A percentile compares a stretch with the other conserved stretches of the same genome.
Conservation (phyloP, 345 rosid species). For the Laguncularia racemosa region DNA sequence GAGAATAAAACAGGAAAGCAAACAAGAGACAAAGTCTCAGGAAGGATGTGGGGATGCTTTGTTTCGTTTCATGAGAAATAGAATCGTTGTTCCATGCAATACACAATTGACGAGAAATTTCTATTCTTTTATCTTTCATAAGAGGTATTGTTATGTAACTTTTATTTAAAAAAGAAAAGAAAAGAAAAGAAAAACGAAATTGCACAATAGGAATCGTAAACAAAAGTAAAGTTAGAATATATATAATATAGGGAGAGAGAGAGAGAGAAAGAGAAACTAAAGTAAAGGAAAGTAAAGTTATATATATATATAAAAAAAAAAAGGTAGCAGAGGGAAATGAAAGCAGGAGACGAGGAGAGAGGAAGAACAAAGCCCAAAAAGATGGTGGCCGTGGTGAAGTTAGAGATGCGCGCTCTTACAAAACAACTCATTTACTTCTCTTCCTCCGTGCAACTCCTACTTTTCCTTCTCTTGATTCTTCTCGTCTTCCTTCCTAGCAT, state of each 20-base stretch:
- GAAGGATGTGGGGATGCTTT: too few species aligned
- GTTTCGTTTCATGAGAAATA: too few species aligned
- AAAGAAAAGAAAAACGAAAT: too few species aligned
- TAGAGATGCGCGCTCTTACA: constrained; percentile 23
- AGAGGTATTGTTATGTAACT: too few species aligned
- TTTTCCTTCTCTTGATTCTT: constrained; percentile 48
- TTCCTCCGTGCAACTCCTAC: constrained; percentile 5
- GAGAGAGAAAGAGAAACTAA: background rate
- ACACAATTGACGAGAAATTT: too few species aligned
- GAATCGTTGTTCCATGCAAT: too few species aligned
- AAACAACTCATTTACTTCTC: constrained; percentile 48
- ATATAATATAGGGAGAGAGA: too few species aligned
- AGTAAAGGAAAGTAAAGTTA: background rate
- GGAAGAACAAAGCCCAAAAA: background rate
- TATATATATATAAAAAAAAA: constrained; percentile 1
- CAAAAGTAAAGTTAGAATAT: too few species aligned
- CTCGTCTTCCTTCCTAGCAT: constrained; percentile 59
- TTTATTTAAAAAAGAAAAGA: background rate
- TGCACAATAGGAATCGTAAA: too few species aligned
- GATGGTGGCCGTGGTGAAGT: background rate
- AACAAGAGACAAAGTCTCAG: too few species aligned
- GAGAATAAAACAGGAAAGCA: too few species aligned
- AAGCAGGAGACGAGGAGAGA: constrained; percentile 8
- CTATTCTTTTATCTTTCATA: too few species aligned
- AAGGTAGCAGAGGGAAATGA: constrained; percentile 3